Conservation (phyloP, 148 eudicot genomes). For the Oxyria digyna region DNA sequence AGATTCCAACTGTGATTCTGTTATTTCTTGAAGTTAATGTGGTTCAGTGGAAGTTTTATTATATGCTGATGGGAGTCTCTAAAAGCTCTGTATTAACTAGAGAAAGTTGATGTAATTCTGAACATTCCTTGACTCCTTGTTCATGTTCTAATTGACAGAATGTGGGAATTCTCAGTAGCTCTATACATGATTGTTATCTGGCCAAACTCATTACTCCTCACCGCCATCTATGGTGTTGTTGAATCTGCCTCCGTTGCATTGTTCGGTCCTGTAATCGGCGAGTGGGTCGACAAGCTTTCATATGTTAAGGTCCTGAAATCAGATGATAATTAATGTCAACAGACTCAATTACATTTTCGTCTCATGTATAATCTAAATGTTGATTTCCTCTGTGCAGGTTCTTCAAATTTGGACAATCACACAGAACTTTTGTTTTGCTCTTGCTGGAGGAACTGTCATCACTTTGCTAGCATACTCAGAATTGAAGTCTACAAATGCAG, state of each 20-base stretch:
- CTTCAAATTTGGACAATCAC: constrained; percentile 61
- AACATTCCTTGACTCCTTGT: no score
- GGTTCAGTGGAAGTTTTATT: no score
- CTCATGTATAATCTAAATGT: no score
- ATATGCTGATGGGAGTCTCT: no score
- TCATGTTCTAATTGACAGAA: constrained; percentile 48
- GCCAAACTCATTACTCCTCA: constrained; percentile 70
- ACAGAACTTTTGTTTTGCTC: constrained; percentile 62
- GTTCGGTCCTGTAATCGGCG: constrained; percentile 73
- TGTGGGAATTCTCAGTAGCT: constrained; percentile 96
- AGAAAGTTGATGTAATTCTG: no score
- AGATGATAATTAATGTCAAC: no score
- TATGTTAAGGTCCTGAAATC: constrained; percentile 43
- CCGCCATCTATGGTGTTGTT: constrained; percentile 80
- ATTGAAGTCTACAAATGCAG: constrained; percentile 20
- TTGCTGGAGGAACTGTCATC: constrained; percentile 70
- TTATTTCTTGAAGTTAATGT: no score
- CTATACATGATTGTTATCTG: constrained; percentile 82
- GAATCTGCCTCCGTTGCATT: constrained; percentile 66
- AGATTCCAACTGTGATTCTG: no score
- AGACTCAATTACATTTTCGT: no score
- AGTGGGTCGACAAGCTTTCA: constrained; percentile 45
- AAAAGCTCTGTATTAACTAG: no score
- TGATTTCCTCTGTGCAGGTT: constrained; percentile 27
- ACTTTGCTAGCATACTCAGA: constrained; percentile 32